A percentile compares a stretch with the other conserved stretches of the same genome.
These are phyloP conservation scores for Curvularia sp. DNA, from an alignment of 2,329 filamentous ascomycete species.

Conservation along the genomic window DNA sequence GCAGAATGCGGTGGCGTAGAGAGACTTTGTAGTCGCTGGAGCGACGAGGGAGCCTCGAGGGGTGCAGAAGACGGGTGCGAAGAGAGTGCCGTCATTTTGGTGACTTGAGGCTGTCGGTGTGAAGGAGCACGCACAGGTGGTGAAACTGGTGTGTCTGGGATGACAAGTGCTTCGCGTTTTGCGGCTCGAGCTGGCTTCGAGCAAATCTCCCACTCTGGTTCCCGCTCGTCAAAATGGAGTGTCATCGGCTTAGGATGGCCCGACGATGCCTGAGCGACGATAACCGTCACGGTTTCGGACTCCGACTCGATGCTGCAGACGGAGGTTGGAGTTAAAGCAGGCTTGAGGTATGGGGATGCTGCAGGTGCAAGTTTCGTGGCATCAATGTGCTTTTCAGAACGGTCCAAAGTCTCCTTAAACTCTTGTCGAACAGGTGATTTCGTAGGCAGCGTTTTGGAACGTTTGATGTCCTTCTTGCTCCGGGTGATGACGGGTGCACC, in stretches of 20 bases:
- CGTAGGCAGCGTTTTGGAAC: slow-evolving; percentile 41
- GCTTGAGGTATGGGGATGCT: slow-evolving; percentile 22
- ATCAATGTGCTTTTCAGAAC: slow-evolving; percentile 11
- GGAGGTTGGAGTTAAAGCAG: slow-evolving; percentile 36
- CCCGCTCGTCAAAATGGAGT: slow-evolving; percentile 32
- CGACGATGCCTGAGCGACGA: slow-evolving; percentile 27
- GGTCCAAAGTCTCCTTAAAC: slow-evolving; percentile 22
- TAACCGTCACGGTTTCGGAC: slow-evolving; percentile 38
- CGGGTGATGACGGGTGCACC: slow-evolving; percentile 26
- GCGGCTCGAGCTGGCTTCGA: slow-evolving; percentile 27
- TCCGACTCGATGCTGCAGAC: slow-evolving; percentile 42
- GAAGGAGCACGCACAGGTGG: slow-evolving; percentile 23
- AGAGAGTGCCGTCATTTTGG: slow-evolving; percentile 37
- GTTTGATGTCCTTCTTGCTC: slow-evolving; percentile 31
- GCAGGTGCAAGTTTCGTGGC: slow-evolving; percentile 16
- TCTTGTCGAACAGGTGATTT: slow-evolving; percentile 38
- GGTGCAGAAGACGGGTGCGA: slow-evolving; percentile 41
- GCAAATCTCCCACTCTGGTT: slow-evolving; percentile 44
- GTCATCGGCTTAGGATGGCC: slow-evolving; percentile 25
- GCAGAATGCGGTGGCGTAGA: slow-evolving; percentile 30
- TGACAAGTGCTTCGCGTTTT: slow-evolving; percentile 14
- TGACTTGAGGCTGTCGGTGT: slow-evolving; percentile 33
- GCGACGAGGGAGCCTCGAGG: slow-evolving; percentile 30
- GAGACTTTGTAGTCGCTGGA: slow-evolving; percentile 28
- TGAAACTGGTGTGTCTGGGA: slow-evolving; percentile 5